A percentile compares a stretch with the other conserved stretches of the same genome.
These are phyloP conservation scores for Erodium trifolium DNA, from an alignment of 441 rosid genomes.

Conservation along the genomic window DNA sequence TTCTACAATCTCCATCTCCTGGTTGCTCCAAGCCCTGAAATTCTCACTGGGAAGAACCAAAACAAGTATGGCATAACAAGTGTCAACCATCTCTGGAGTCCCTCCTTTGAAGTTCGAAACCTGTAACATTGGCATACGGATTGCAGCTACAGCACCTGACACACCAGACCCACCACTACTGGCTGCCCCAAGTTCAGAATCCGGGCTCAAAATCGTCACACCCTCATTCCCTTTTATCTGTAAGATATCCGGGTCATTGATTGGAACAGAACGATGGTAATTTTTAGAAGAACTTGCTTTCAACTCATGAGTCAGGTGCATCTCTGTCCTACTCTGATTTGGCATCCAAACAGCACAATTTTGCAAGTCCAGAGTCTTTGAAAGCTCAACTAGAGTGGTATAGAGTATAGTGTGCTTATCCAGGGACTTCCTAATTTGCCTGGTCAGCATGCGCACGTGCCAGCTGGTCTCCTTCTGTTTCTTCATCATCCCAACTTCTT, in stretches of 20 bases:
- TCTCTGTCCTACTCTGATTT: conserved; percentile 39
- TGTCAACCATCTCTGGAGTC: conserved; percentile 48
- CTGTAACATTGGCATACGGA: conserved; percentile 62
- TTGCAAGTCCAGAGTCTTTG: conserved; percentile 56
- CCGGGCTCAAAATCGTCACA: conserved; percentile 40
- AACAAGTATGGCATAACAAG: conserved; percentile 57
- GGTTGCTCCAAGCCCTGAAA: conserved; percentile 43
- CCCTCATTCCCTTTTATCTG: conserved; percentile 43
- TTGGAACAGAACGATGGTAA: conserved; percentile 27
- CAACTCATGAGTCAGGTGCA: conserved; percentile 57
- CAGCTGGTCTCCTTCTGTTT: conserved; percentile 59
- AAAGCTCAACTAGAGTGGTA: conserved; percentile 58
- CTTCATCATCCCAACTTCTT: conserved; percentile 73
- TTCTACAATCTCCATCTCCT: conserved; percentile 57
- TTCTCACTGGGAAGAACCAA: conserved; percentile 45
- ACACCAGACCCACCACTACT: conserved; percentile 48
- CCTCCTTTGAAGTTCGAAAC: conserved; percentile 68
- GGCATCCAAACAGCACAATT: conserved; percentile 80
- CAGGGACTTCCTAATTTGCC: conserved; percentile 56
- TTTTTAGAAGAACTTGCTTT: conserved; percentile 30
- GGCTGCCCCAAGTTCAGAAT: conserved; percentile 43
- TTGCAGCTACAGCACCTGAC: conserved; percentile 54
- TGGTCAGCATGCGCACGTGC: conserved; percentile 63
- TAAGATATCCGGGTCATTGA: conserved; percentile 42
- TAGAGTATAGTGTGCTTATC: conserved; percentile 60